Evolutionary conservation across 106 monocot species (phyloP), one percentile per base, ranked within the genome.

Genomic region (Acorus gramineus): DNA sequence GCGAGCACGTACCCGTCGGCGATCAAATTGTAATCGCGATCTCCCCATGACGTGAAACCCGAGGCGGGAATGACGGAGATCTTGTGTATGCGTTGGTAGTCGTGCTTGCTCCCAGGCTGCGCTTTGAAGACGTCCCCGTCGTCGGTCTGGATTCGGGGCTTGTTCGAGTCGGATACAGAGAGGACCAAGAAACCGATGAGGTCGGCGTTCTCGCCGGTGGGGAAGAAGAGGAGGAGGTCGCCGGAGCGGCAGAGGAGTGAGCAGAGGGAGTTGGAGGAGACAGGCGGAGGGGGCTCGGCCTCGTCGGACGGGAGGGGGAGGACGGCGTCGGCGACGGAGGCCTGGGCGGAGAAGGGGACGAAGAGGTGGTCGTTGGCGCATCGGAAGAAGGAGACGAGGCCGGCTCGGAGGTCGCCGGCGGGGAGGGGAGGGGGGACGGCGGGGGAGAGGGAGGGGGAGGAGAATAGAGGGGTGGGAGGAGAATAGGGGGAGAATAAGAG

Each of bases 1-100:
- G 81, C 89, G 42, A 94, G 57, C 59, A 94, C 59, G 59, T 74
- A 84, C 4, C 89, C 93, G 42, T 84, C 79, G 3, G 61, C 28
- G 7, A 44, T 11, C 42, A 14, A 42, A 46, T 49, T 47, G 14
- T 9, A 42, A 55, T 46, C 45, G 13, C 13, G 46, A 56, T 56
- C 44, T 53, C 13, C 56, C 11, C 12, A 60, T 11, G 13, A 53
- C 3, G 14, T 13, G 0, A 7, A 51, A 1, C 52, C 28, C 42
- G 48, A 42, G 2, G 55, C 14, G 3, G 79, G 53, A 42, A 45
- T 43, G 4, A 57, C 77, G 1, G 81, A 54, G 7, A 93, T 68
- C 42, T 62, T 63, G 7, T 45, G 7, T 12, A 93, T 89, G 44
- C 77, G 83, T 45, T 94, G 93, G 42, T 6, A 64, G 4, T 65